Conservation (phyloP, 2,329 filamentous ascomycete species). For the Coccinonectria pachysandricola region DNA sequence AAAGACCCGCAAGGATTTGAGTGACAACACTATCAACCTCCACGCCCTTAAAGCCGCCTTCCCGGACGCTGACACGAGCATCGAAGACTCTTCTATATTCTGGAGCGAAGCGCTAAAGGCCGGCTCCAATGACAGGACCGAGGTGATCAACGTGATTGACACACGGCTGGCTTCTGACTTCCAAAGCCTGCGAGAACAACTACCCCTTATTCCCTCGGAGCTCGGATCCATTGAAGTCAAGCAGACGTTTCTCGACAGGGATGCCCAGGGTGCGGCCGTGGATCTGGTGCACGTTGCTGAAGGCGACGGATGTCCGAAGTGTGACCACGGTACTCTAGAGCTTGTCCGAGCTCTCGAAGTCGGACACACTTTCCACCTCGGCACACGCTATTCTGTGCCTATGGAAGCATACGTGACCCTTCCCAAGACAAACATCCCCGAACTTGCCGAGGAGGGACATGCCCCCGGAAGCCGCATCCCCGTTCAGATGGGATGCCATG, state of each 20-base stretch:
- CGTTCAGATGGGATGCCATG: slow-evolving; percentile 93
- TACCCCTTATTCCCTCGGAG: slow-evolving; percentile 17
- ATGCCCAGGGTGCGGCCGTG: slow-evolving; percentile 29
- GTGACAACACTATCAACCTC: slow-evolving; percentile 32
- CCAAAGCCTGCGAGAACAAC: slow-evolving; percentile 10
- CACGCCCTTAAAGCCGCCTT: slow-evolving; percentile 55
- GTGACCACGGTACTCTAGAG: slow-evolving; percentile 49
- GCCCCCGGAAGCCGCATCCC: slow-evolving; percentile 30
- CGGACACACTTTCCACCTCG: slow-evolving; percentile 90
- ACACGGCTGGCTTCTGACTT: slow-evolving; percentile 19
- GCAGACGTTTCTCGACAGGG: slow-evolving; percentile 19
- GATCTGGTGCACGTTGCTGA: slow-evolving; percentile 55
- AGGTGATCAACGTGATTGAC: slow-evolving; percentile 27
- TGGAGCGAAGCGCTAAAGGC: slow-evolving; percentile 35
- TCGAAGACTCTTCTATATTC: slow-evolving; percentile 47
- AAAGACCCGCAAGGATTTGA: slow-evolving; percentile 15
- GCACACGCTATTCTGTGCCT: slow-evolving; percentile 74
- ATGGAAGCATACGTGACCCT: slow-evolving; percentile 52
- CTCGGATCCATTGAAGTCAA: slow-evolving; percentile 7
- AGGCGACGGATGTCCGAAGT: slow-evolving; percentile 66
- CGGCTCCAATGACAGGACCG: slow-evolving; percentile 4
- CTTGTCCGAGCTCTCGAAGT: slow-evolving; percentile 74
- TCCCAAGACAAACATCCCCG: slow-evolving; percentile 13
- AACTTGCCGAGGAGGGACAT: slow-evolving; percentile 5
- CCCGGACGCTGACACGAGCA: slow-evolving; percentile 59